Evolutionary conservation across 148 eudicot genomes (phyloP), one percentile per base, ranked within the genome.

Genomic region (Gaultheria prostrata): DNA sequence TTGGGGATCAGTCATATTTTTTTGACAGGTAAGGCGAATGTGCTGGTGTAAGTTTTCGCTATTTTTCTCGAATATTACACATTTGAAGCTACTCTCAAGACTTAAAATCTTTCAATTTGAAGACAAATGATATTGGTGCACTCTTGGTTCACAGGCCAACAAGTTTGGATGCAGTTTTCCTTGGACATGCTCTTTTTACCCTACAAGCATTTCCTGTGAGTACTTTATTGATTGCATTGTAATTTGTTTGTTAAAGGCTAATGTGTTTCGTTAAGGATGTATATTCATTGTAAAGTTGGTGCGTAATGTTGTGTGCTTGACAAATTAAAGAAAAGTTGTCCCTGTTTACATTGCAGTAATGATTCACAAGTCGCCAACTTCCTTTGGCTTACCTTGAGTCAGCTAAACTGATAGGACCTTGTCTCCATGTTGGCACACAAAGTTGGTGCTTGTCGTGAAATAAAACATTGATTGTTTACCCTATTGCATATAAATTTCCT

Each of bases 141-240:
- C 10, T 56, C 35, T 48, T 69, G 48, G 43, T 59, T 14, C 39
- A 88, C 91, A 96, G 98, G 92, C 95, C 98, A 48, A 91, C 95
- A 76, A 96, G 97, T 91, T 90, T 96, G 93, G 99, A 96, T 90
- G 99, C 99, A 54, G 63, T 86, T 65, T 90, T 96, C 89, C 93
- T 96, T 78, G 97, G 95, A 77, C 99, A 96, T 88, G 91, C 89
- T 49, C 93, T 96, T 67, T 89, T 96, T 82, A 84, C 87, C n/a
- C 95, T 95, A 77, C 92, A 92, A 81, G 98, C 94, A 51, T 85
- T 95, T 78, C 97, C 98, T 74, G 98, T 95, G 90, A 95, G 98
- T 91, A 65, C 45, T 70, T 73, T 77, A 48, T 77, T 46, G 32
- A 53, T 54, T 74, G n/a, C 74, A n/a, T 61, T 14, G 12, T 49